These are phyloP conservation scores for Mucor indicus DNA, from an alignment of 371 early-diverging fungal genomes.

Conservation along the genomic window DNA sequence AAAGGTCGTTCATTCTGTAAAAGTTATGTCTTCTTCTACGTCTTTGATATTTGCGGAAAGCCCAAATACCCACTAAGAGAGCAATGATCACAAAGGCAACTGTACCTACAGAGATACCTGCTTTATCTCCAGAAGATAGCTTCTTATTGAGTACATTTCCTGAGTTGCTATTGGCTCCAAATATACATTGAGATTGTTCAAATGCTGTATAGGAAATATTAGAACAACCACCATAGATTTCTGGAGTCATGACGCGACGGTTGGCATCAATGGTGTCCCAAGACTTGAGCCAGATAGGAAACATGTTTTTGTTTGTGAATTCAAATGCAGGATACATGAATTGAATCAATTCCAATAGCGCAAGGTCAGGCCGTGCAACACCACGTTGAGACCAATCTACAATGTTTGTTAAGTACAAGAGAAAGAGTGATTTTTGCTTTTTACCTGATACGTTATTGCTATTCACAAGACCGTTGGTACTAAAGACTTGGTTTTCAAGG, in stretches of 20 bases:
- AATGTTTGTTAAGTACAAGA: neutral
- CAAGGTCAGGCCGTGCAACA: slow-evolving; percentile 43
- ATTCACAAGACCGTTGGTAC: slow-evolving; percentile 8
- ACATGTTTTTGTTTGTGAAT: neutral
- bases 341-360: slow-evolving; percentile 16
- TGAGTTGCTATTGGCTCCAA: neutral
- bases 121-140: slow-evolving; percentile 7
- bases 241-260: neutral
- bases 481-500: slow-evolving; percentile 3
- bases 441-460: slow-evolving; percentile 10
- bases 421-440: neutral
- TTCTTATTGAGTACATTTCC: neutral
- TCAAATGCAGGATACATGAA: slow-evolving; percentile 1
- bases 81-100: slow-evolving; percentile 10
- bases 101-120: slow-evolving; percentile 34
- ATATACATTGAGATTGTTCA: slow-evolving; percentile 2
- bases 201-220: slow-evolving; percentile 2
- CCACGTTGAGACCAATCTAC: slow-evolving; percentile 42
- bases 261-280: neutral
- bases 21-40: slow-evolving; percentile 15
- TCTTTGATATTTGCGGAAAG: slow-evolving; percentile 14
- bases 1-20: slow-evolving; percentile 19
- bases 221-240: slow-evolving; percentile 3
- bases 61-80: slow-evolving; percentile 4
- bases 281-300: slow-evolving; percentile 11